Evolutionary conservation across 108 stramenopile genomes (phyloP).

Genomic region (Bacterosira constricta): DNA sequence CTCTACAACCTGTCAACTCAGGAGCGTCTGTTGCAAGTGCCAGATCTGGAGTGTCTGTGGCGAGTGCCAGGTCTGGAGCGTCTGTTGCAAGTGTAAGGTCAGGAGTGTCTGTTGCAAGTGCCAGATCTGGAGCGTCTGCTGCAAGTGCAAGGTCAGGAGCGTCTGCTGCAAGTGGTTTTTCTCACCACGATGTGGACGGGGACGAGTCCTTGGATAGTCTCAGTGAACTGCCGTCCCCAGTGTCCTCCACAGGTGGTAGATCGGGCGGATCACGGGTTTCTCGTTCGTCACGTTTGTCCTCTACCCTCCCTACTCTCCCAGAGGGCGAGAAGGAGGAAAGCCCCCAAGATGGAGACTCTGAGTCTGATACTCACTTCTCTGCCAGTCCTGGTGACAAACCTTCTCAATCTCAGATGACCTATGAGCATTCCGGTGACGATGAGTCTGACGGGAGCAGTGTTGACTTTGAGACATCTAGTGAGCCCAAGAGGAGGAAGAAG

Average conservation of each 20-base stretch:
- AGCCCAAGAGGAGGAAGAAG: neutral
- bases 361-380: conserved; percentile 8
- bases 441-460: neutral
- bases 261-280: conserved; percentile 20
- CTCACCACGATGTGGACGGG: conserved; percentile 7
- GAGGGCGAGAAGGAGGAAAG: conserved; percentile 21
- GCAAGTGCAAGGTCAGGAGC: neutral
- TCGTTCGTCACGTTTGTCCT: conserved; percentile 13
- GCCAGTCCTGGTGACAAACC: conserved; percentile 6
- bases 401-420: conserved; percentile 13
- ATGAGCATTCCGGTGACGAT: conserved; percentile 10
- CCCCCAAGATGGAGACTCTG: conserved; percentile 14
- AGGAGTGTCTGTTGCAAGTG: neutral
- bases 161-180: no score
- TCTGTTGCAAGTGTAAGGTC: conserved; percentile 12
- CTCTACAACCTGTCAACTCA: conserved; percentile 7
- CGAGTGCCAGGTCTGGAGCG: neutral
- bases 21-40: conserved; percentile 9
- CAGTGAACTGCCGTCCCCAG: conserved; percentile 18
- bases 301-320: conserved; percentile 23
- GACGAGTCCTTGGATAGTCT: conserved; percentile 22
- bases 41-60: neutral
- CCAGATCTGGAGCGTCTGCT: neutral
- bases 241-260: conserved; percentile 13
- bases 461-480: neutral